Conservation (phyloP, 805 yeast species). For the Metschnikowia hibisci region DNA sequence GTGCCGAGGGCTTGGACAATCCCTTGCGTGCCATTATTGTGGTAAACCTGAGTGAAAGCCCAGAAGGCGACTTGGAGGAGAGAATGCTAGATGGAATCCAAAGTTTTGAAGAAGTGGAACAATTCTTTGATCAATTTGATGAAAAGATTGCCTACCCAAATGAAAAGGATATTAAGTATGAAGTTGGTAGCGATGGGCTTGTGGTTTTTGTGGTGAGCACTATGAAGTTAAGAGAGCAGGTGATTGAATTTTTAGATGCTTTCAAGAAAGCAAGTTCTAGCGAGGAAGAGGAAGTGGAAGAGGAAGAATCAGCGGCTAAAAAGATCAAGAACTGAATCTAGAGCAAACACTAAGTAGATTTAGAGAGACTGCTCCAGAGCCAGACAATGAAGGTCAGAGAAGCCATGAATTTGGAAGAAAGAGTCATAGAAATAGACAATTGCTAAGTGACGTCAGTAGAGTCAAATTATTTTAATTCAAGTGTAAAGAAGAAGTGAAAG, state of each 20-base stretch:
- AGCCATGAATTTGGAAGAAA: too few relatives aligned
- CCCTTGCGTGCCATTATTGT: conserved; percentile 45
- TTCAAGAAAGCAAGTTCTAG: conserved; percentile 15
- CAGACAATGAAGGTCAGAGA: too few relatives aligned
- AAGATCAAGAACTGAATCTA: background rate
- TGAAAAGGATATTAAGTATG: conserved; percentile 52
- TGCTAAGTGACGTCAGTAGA: too few relatives aligned
- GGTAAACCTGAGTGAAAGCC: conserved; percentile 30
- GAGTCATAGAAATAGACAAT: too few relatives aligned
- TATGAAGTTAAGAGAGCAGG: conserved; percentile 32
- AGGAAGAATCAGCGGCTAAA: conserved; percentile 1
- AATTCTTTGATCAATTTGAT: conserved; percentile 52
- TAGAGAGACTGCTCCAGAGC: too few relatives aligned
- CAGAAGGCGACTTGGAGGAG: conserved; percentile 48
- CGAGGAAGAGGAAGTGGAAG: background rate
- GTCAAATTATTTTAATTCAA: too few relatives aligned
- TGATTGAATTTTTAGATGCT: conserved; percentile 42
- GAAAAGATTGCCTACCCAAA: conserved; percentile 50
- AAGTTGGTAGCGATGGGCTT: conserved; percentile 58
- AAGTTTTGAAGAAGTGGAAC: conserved; percentile 46
- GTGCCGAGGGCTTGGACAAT: conserved; percentile 38
- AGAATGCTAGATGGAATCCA: conserved; percentile 42
- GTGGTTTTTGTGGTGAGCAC: conserved; percentile 52
- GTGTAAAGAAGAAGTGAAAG: too few relatives aligned
- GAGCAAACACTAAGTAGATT: background rate